Base-by-base conservation (phyloP, 1,139 yeast genomes). In the Tardiomyces depauwii region DNA sequence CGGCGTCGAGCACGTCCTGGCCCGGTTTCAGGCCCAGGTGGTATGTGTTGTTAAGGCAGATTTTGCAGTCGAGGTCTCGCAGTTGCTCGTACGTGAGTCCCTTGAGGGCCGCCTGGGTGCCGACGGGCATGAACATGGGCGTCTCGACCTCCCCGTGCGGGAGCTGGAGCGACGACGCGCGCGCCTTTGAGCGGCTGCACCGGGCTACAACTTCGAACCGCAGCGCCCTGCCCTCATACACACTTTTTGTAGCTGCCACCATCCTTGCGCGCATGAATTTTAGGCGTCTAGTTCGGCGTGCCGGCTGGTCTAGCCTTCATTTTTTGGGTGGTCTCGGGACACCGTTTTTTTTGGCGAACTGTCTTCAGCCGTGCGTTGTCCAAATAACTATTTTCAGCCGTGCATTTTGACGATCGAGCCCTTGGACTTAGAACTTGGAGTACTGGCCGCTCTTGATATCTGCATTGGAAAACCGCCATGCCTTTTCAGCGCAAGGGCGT, bases 121-220 rank as follows among this genome's bases (percentile, higher is more conserved):
- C 73, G 4, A 70, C 74, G 1, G 74, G 74, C 74, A 69, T 69
- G 57, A 69, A 69, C 61, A 69, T 70, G 1, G 74, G 74, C 2
- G 73, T 66, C 43, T 67, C 62, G 2, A 69, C 73, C 12, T 59
- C 51, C 11, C 74, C 74, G 52, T 70, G 74, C 9, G 74, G 73
- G 43, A 69, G 58, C 6, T 54, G 56, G 68, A 69, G 60, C 18
- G 57, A 61, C 30, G 72, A 62, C 1, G 72, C 74, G 16, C 74
- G 59, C n/a, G 74, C 74, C 51, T 67, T 67, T 14, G 72, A 62
- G 27, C 58, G 55, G 13, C 71, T 65, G 55, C 74, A 69, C 47
- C 57, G 62, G 13, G 70, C 72, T 1, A 62, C 58, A 9, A 69
- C 56, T 38, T 68, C 66, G 49, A 67, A 69, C 49, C 57, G 61